Percentiles rank a stretch among this genome's conserved stretches.
These are phyloP conservation scores for Zoysia matrella DNA, from an alignment of 202 grass and related monocot genomes.

Conservation along the genomic window DNA sequence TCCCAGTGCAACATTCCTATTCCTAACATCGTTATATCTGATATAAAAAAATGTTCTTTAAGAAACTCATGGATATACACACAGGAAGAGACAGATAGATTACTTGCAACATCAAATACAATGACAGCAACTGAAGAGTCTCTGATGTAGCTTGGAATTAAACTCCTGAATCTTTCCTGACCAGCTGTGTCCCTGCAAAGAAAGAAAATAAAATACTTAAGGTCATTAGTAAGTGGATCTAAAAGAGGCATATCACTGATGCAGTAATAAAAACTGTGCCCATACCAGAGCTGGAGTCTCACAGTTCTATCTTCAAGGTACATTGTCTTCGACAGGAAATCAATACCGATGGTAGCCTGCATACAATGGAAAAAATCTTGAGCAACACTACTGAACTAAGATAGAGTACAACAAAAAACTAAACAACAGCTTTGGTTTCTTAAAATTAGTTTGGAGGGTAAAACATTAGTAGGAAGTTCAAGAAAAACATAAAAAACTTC, in stretches of 20 bases:
- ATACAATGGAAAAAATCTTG: constrained; percentile 32
- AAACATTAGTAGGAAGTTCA: neutral
- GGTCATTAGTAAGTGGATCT: neutral
- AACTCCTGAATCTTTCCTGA: constrained; percentile 11
- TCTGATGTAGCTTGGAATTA: no score
- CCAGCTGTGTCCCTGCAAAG: constrained; percentile 85
- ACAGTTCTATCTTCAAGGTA: neutral
- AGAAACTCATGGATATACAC: neutral
- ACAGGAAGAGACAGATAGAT: neutral
- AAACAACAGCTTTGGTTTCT: neutral
- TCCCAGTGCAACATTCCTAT: no score
- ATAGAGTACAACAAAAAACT: constrained; percentile 5
- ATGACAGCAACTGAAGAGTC: no score
- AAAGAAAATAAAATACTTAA: neutral
- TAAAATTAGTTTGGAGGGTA: neutral
- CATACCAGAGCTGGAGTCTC: constrained; percentile 91
- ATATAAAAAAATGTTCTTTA: neutral
- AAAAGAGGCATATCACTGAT: neutral
- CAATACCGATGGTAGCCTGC: constrained; percentile 64
- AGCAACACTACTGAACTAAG: neutral
- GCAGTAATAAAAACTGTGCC: constrained; percentile 21
- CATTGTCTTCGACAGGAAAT: no score
- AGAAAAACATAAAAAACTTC: neutral
- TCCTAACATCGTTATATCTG: neutral
- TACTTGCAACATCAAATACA: no score